A percentile compares a stretch with the other conserved stretches of the same genome.
Evolutionary conservation across 2,329 filamentous ascomycete species (phyloP).

Genomic region (Epichloe uncinata): DNA sequence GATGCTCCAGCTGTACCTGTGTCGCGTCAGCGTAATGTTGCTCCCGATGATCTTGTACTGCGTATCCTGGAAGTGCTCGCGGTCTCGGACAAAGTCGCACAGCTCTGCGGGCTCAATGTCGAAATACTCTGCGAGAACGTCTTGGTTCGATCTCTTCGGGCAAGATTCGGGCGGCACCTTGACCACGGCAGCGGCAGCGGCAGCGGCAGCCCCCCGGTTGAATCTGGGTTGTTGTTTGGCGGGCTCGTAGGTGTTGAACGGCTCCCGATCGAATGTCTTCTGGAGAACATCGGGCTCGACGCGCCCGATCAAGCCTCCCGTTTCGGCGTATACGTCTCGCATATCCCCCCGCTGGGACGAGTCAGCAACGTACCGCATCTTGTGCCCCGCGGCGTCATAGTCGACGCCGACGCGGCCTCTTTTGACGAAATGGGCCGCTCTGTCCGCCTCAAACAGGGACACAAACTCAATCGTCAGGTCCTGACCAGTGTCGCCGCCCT

Average conservation of each 20-base stretch:
- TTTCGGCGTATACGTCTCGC: not conserved
- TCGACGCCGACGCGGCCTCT: not conserved
- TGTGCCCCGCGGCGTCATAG: not conserved
- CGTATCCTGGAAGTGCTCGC: conserved; percentile 1
- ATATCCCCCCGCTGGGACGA: not conserved
- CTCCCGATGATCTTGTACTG: conserved; percentile 9
- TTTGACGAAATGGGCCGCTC: not conserved
- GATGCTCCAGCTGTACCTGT: conserved; percentile 9
- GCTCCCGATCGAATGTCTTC: not conserved
- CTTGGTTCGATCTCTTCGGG: not conserved
- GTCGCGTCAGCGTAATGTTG: conserved; percentile 7
- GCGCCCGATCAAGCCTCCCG: not conserved
- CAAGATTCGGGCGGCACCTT: not conserved
- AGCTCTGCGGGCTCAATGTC: conserved; percentile 6
- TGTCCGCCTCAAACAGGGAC: conserved; percentile 5
- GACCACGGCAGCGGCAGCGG: not conserved
- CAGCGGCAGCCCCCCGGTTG: too few relatives aligned
- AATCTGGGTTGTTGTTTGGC: not conserved
- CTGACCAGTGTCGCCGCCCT: not conserved
- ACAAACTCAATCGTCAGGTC: conserved; percentile 11
- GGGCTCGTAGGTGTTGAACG: not conserved
- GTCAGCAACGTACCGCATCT: not conserved
- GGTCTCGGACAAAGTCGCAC: conserved; percentile 4
- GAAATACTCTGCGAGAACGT: conserved; percentile 5
- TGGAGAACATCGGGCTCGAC: not conserved